Evolutionary conservation across 164 flowering plant species (phyloP).

Genomic region (Tetracentron sinense): DNA sequence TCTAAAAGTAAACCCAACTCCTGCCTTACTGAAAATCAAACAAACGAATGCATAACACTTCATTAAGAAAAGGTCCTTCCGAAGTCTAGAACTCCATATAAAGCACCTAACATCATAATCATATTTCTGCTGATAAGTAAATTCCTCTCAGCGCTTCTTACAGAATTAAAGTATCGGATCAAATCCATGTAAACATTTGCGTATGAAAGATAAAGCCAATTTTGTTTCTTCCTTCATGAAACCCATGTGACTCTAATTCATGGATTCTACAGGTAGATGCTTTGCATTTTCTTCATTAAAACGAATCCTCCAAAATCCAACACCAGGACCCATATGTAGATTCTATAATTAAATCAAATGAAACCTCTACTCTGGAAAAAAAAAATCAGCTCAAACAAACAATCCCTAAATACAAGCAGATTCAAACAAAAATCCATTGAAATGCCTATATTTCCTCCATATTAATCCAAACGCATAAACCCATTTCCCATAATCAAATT

Average conservation of each 20-base stretch:
- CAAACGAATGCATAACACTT: too few relatives aligned
- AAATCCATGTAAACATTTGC: slow-evolving; percentile 14
- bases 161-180: slow-evolving; percentile 16
- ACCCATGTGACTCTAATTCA: too few relatives aligned
- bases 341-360: neutral
- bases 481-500: neutral
- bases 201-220: neutral
- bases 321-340: too few relatives aligned
- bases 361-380: neutral
- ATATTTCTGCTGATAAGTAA: slow-evolving; percentile 50
- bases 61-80: too few relatives aligned
- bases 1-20: too few relatives aligned
- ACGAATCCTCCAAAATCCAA: neutral
- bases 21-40: too few relatives aligned
- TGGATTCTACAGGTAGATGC: too few relatives aligned
- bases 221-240: neutral
- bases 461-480: slow-evolving; percentile 2
- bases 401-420: slow-evolving; percentile 5
- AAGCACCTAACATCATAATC: slow-evolving; percentile 39
- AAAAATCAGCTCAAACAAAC: neutral
- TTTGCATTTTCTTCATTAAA: neutral
- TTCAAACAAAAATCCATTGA: neutral
- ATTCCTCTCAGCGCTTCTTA: slow-evolving; percentile 47
- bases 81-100: slow-evolving; percentile 53
- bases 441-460: neutral